Base-by-base conservation (phyloP, 2,329 filamentous ascomycete genomes). In the Thelonectria blattea region DNA sequence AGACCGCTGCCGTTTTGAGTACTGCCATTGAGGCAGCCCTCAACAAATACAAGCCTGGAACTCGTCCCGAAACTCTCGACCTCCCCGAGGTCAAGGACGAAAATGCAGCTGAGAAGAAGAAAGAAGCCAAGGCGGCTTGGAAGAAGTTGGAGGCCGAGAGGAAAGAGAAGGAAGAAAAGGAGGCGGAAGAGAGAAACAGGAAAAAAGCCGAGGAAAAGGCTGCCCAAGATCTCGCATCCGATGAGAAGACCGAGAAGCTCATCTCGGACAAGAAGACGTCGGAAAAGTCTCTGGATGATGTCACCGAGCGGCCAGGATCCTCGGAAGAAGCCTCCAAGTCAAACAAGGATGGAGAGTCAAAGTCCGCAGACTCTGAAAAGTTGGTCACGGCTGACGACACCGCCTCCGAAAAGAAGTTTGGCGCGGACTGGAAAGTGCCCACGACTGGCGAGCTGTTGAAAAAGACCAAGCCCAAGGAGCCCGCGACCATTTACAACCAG, bases 41-140 rank as follows among this genome's bases (percentile, higher is more conserved):
- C 42, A 92, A 97, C 75, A 81, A 85, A 14, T 89, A 91, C 58
- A 89, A 89, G 68, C 94, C 95, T 32, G 93, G 92, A 6, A 92
- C 91, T 42, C 85, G 95, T 62, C 90, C 92, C 22, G 81, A 83
- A 66, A 82, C 82, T 37, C 75, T 92, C 11, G 56, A 68, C n/a
- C 43, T 63, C 10, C 54, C 65, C 10, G 53, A 62, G 18, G 47
- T 18, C 5, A 52, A 46, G 34, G 43, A 60, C 24, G 55, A 61
- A 24, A 18, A 59, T 20, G 37, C 45, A 1, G 43, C 50, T 2
- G 60, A 64, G 51, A 63, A 68, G 49, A 70, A 69, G 54, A 64
- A 61, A 15, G 41, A 47, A 7, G 67, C 47, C 32, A 62, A 58
- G 53, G 61, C 60, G 17, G 73, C 78, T 22, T 80, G 79, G 30